Evolutionary conservation across 2,329 filamentous ascomycete genomes (phyloP).

Genomic region (Microsporum canis): DNA sequence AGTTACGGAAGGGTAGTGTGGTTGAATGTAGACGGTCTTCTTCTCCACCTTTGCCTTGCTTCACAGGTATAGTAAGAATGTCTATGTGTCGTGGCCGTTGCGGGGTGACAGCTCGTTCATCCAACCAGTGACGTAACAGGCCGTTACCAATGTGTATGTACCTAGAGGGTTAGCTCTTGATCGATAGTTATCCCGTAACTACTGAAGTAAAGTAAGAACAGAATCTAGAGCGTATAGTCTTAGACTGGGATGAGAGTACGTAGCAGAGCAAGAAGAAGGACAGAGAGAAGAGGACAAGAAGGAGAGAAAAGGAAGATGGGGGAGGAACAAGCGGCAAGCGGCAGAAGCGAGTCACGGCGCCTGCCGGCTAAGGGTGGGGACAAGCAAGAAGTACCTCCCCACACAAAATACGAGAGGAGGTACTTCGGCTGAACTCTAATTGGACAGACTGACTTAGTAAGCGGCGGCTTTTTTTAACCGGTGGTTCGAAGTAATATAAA

Average conservation of each 20-base stretch:
- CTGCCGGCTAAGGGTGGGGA: not conserved
- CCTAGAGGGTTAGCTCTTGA: not conserved
- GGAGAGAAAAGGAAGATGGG: not conserved
- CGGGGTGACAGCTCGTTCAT: not conserved
- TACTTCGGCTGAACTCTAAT: not conserved
- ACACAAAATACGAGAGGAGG: not conserved
- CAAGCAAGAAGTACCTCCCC: not conserved
- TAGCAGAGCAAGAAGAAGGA: not conserved
- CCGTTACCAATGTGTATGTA: not conserved
- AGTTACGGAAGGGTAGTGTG: not conserved
- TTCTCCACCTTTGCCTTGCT: not conserved
- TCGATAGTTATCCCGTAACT: not conserved
- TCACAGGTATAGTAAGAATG: not conserved
- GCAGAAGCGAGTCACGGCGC: not conserved
- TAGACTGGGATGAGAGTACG: not conserved
- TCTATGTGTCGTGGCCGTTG: not conserved
- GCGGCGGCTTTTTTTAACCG: not conserved
- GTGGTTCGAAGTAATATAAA: not conserved
- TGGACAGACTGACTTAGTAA: not conserved
- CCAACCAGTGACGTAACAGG: not conserved
- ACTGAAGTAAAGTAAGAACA: not conserved
- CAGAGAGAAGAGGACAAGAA: not conserved
- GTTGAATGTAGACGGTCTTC: not conserved
- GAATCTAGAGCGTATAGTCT: not conserved
- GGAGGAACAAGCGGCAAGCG: not conserved